A percentile compares a stretch with the other conserved stretches of the same genome.
Evolutionary conservation across 495 filamentous ascomycete genomes (phyloP).

Genomic region (Astrocystis sublimbata): DNA sequence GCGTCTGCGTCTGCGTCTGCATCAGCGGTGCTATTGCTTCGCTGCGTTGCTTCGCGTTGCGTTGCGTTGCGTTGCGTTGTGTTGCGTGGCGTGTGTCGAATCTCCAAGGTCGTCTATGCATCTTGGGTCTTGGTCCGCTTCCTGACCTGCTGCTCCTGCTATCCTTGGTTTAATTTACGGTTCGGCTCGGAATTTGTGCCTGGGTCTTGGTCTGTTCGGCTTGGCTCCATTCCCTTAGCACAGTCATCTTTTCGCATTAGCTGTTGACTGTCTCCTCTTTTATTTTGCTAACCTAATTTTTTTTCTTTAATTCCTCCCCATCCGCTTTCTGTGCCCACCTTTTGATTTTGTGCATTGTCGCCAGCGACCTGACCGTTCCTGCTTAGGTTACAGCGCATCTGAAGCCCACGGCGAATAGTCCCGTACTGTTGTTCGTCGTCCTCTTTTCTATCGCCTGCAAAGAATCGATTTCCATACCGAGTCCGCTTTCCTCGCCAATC

Average conservation of each 20-base stretch:
- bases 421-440: conserved; percentile 5
- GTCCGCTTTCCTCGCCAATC: conserved; percentile 10
- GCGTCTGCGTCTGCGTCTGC: too few relatives aligned
- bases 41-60: neutral
- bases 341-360: conserved; percentile 15
- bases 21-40: neutral
- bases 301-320: conserved; percentile 19
- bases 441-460: conserved; percentile 1
- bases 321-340: conserved; percentile 21
- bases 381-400: too few relatives aligned
- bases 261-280: conserved; percentile 18
- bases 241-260: conserved; percentile 22
- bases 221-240: conserved; percentile 15
- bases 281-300: conserved; percentile 16
- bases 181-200: conserved; percentile 20
- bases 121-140: neutral
- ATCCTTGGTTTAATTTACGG: conserved; percentile 19
- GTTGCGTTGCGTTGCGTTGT: neutral
- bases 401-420: conserved; percentile 8
- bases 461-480: conserved; percentile 8
- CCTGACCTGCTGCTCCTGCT: conserved; percentile 17
- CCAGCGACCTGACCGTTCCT: conserved; percentile 14
- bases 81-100: neutral
- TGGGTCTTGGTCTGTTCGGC: conserved; percentile 16
- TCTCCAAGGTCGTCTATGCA: neutral